Percentiles rank a stretch among this genome's conserved stretches.
These are phyloP conservation scores for Mucor racemosus DNA, from an alignment of 371 early-diverging fungal genomes.

Conservation along the genomic window DNA sequence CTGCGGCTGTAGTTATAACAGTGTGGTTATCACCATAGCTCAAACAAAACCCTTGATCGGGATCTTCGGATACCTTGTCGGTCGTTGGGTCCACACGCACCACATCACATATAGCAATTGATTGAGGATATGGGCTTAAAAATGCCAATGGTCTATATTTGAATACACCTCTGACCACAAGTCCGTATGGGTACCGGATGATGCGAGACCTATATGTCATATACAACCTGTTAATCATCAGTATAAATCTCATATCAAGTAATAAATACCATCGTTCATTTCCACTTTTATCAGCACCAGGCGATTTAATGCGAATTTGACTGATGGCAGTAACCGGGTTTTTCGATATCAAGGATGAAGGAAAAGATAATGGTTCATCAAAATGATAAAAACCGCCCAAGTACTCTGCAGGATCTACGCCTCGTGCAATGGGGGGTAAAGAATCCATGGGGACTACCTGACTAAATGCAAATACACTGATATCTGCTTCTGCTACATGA, in stretches of 20 bases:
- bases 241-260: neutral
- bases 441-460: slow-evolving; percentile 38
- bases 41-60: slow-evolving; percentile 46
- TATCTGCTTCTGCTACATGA: slow-evolving; percentile 58
- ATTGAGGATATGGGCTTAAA: slow-evolving; percentile 28
- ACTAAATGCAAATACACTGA: slow-evolving; percentile 70
- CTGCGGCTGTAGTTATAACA: neutral
- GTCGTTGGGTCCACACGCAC: slow-evolving; percentile 49
- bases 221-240: too few relatives aligned
- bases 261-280: slow-evolving; percentile 50
- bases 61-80: slow-evolving; percentile 41
- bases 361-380: slow-evolving; percentile 61
- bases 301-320: slow-evolving; percentile 68
- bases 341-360: slow-evolving; percentile 33
- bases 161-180: slow-evolving; percentile 68
- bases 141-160: slow-evolving; percentile 53
- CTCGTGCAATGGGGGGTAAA: slow-evolving; percentile 8
- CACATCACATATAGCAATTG: slow-evolving; percentile 51
- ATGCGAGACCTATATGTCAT: slow-evolving; percentile 40
- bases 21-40: slow-evolving; percentile 9
- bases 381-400: slow-evolving; percentile 62
- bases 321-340: slow-evolving; percentile 42
- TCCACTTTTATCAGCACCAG: slow-evolving; percentile 61
- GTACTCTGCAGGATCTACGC: slow-evolving; percentile 60
- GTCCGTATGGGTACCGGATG: slow-evolving; percentile 64